Percentiles rank a stretch among this genome's conserved stretches.
phyloP scores from a whole-genome alignment of 805 yeast species.

The Torulaspora microellipsoides region DNA sequence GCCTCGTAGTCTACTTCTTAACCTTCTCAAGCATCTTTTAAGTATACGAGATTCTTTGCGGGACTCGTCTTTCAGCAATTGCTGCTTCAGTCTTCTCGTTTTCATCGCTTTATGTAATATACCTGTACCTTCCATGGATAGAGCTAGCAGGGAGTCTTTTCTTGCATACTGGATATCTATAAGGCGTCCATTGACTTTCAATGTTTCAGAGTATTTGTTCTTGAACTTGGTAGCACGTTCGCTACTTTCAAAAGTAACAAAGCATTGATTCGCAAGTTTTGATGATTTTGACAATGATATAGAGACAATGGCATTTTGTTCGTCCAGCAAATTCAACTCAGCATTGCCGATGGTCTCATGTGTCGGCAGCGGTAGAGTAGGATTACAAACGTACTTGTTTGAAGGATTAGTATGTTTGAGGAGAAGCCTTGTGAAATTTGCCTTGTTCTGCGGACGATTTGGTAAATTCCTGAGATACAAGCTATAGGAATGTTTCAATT shows the following conservation, averaged over 20 bases:
- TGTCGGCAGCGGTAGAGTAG: constrained; percentile 14
- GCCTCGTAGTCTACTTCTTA: constrained; percentile 20
- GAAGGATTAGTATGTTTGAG: constrained; percentile 17
- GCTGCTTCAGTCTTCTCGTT: constrained; percentile 5
- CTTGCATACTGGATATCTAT: constrained; percentile 20
- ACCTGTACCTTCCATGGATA: constrained; percentile 7
- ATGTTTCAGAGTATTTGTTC: constrained; percentile 6
- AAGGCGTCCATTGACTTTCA: constrained; percentile 20
- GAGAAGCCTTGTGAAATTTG: constrained; percentile 16
- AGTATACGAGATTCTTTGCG: constrained; percentile 2
- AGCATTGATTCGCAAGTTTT: constrained; percentile 18
- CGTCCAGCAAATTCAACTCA: constrained; percentile 15
- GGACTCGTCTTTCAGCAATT: constrained; percentile 2
- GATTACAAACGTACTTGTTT: constrained; percentile 15
- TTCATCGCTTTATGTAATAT: constrained; percentile 12
- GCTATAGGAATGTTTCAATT: background rate
- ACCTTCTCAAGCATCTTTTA: constrained; percentile 25
- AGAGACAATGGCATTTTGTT: constrained; percentile 13
- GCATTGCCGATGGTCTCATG: constrained; percentile 8
- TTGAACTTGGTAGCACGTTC: constrained; percentile 16
- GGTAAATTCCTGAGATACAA: constrained; percentile 25
- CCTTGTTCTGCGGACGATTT: constrained; percentile 22
- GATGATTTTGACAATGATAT: constrained; percentile 17
- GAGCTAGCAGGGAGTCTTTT: constrained; percentile 22
- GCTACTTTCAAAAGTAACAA: constrained; percentile 23